Percentiles rank a stretch among this genome's conserved stretches.
phyloP scores from a whole-genome alignment of 306 rosid species.

The Ziziphus jujuba region DNA sequence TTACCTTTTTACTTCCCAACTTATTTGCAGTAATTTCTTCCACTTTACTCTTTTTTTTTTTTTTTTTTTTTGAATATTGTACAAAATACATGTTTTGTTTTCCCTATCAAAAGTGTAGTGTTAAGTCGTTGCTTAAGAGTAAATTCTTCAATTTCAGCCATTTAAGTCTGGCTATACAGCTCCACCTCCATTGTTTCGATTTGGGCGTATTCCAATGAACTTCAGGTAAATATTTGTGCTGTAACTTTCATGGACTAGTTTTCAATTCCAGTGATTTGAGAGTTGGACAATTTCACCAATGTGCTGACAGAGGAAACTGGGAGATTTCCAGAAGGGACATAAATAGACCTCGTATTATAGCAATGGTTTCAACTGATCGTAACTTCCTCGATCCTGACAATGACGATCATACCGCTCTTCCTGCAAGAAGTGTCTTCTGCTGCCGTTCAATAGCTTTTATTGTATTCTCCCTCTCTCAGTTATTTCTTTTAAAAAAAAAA shows the following conservation, averaged over 20 bases:
- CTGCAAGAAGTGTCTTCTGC: slow-evolving; percentile 54
- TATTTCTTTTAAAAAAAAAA: neutral
- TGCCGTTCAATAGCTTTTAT: slow-evolving; percentile 60
- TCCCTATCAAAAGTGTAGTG: neutral
- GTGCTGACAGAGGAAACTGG: slow-evolving; percentile 85
- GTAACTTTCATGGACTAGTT: neutral
- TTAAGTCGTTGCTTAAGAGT: neutral
- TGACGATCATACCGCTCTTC: slow-evolving; percentile 59
- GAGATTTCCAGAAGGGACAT: slow-evolving; percentile 79
- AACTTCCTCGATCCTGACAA: slow-evolving; percentile 43
- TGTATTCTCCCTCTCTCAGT: slow-evolving; percentile 41
- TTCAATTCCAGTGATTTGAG: neutral
- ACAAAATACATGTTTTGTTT: too few relatives aligned
- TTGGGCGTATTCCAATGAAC: slow-evolving; percentile 91
- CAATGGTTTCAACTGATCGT: slow-evolving; percentile 83
- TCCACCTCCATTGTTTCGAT: slow-evolving; percentile 80
- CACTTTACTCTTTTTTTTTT: neutral
- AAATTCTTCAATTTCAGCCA: slow-evolving; percentile 47
- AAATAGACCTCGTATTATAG: slow-evolving; percentile 65
- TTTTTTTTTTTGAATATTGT: neutral
- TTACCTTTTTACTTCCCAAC: too few relatives aligned
- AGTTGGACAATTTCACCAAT: slow-evolving; percentile 10
- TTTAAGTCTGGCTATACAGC: slow-evolving; percentile 89
- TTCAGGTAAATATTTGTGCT: slow-evolving; percentile 54
- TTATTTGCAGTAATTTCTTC: too few relatives aligned